These are phyloP conservation scores for Lyophyllum atratum DNA, from an alignment of 768 basidiomycete genomes.

Conservation along the genomic window DNA sequence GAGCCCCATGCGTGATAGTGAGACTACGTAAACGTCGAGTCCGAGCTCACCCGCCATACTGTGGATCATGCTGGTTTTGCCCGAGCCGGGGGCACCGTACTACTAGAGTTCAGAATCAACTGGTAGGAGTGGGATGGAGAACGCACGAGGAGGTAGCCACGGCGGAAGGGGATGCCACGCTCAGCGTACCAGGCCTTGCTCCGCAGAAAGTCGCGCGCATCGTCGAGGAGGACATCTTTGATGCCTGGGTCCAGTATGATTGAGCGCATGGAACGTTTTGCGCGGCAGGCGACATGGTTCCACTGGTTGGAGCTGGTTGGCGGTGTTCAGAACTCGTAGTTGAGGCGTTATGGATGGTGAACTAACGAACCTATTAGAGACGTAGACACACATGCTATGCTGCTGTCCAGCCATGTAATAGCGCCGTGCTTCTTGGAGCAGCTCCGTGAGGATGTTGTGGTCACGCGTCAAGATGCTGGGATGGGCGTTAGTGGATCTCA, in stretches of 20 bases:
- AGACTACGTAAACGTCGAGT: conserved; percentile 66
- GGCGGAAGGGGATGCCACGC: conserved; percentile 68
- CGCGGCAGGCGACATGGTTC: conserved; percentile 50
- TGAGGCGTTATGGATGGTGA: too few species aligned
- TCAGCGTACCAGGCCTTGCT: conserved; percentile 63
- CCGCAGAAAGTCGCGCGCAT: conserved; percentile 59
- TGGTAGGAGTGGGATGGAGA: not conserved
- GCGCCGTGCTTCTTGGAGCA: conserved; percentile 45
- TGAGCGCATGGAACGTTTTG: conserved; percentile 56
- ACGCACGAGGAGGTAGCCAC: conserved; percentile 59
- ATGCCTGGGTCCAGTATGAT: conserved; percentile 63
- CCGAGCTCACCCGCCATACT: conserved; percentile 69
- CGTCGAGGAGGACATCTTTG: conserved; percentile 55
- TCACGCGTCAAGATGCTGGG: conserved; percentile 44
- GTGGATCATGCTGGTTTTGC: conserved; percentile 72
- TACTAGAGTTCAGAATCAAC: conserved; percentile 16
- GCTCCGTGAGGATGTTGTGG: conserved; percentile 34
- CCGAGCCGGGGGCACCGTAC: conserved; percentile 72
- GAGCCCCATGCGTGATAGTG: conserved; percentile 55
- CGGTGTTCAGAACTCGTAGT: not conserved
- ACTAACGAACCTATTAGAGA: conserved; percentile 36
- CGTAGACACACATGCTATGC: conserved; percentile 43
- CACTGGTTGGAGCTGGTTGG: conserved; percentile 36
- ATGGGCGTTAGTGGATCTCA: not conserved
- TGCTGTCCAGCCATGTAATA: conserved; percentile 39